Base-by-base conservation (phyloP, 2,329 filamentous ascomycete species). In the Raffaelea ambrosiae region DNA sequence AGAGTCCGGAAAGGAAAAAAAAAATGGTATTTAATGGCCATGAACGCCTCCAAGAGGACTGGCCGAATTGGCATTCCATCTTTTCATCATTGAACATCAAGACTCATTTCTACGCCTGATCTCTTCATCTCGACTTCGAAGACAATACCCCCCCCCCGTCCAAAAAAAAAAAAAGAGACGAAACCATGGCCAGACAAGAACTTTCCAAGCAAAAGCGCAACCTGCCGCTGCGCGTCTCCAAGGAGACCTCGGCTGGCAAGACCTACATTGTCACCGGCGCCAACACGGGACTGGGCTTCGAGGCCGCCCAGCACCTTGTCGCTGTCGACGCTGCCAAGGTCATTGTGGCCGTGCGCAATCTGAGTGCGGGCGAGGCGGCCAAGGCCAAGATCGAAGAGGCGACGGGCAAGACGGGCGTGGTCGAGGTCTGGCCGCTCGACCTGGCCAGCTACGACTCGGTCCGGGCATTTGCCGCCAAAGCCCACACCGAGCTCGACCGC, bases 241-340 rank as follows among this genome's bases (percentile, higher is more conserved):
- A 29, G 26, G 26, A 29, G 26, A 29, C 26, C 26, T 29, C 26
- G 7, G 26, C 26, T 13, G 26, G 26, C 26, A 29, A 63, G 43
- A 62, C 57, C 2, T 51, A 67, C 40, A 51, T 66, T 31, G 50
- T 67, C n/a, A 65, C 62, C 1, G 65, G 64, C 19, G 53, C 58
- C 33, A 67, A 64, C 48, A 57, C 52, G 5, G 64, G 66, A 5
- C 50, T 67, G 2, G 63, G 64, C n/a, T 54, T 61, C 4, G 62
- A 67, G 55, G 59, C 61, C 10, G 61, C 61, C 20, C 55, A 58
- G 9, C 60, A 67, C 48, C 57, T 63, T 20, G 57, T 58, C 38
- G 46, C 49, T 4, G 58, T 65, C 5, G 57, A 58, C 10, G 60
- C 62, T 16, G 48, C 52, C 9, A 57, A 55, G 18, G 53, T 68